phyloP scores from a whole-genome alignment of 2,329 filamentous ascomycete species.

The Beauveria rudraprayagi region DNA sequence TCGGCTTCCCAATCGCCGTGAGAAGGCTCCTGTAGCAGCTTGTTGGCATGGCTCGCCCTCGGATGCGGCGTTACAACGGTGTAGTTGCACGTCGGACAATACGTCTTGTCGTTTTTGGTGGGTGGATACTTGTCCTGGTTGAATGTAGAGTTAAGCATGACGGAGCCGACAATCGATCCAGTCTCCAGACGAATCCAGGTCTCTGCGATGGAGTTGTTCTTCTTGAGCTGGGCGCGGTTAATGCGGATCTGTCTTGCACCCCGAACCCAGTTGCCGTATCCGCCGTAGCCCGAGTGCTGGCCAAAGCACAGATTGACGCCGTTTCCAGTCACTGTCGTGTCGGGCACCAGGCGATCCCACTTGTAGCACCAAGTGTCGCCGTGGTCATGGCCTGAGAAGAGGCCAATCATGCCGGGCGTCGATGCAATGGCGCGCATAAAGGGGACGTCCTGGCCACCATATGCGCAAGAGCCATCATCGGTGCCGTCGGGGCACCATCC shows the following conservation, averaged over 20 bases:
- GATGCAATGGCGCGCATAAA: slow-evolving; percentile 56
- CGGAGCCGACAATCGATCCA: slow-evolving; percentile 40
- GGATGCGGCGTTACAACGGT: slow-evolving; percentile 9
- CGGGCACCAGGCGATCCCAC: slow-evolving; percentile 33
- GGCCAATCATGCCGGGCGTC: slow-evolving; percentile 45
- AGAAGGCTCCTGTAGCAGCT: background rate
- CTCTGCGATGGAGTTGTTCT: slow-evolving; percentile 32
- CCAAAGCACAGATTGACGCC: slow-evolving; percentile 49
- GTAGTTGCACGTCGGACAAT: slow-evolving; percentile 17
- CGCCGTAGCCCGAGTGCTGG: slow-evolving; percentile 61
- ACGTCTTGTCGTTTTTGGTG: slow-evolving; percentile 30
- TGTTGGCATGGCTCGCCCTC: background rate
- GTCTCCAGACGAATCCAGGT: slow-evolving; percentile 57
- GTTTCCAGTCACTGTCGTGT: slow-evolving; percentile 30
- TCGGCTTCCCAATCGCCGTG: slow-evolving; percentile 1
- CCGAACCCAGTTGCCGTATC: slow-evolving; percentile 57
- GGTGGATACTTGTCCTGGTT: slow-evolving; percentile 46
- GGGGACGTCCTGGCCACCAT: slow-evolving; percentile 44
- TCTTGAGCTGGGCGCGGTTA: slow-evolving; percentile 30
- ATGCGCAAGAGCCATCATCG: slow-evolving; percentile 28
- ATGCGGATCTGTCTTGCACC: slow-evolving; percentile 50
- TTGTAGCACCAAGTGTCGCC: slow-evolving; percentile 50
- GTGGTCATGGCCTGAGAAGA: slow-evolving; percentile 62
- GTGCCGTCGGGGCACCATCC: slow-evolving; percentile 36
- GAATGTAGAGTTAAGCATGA: slow-evolving; percentile 52